Evolutionary conservation across 1,284 basidiomycete genomes (phyloP).

Genomic region (Phenoliferia sp.): DNA sequence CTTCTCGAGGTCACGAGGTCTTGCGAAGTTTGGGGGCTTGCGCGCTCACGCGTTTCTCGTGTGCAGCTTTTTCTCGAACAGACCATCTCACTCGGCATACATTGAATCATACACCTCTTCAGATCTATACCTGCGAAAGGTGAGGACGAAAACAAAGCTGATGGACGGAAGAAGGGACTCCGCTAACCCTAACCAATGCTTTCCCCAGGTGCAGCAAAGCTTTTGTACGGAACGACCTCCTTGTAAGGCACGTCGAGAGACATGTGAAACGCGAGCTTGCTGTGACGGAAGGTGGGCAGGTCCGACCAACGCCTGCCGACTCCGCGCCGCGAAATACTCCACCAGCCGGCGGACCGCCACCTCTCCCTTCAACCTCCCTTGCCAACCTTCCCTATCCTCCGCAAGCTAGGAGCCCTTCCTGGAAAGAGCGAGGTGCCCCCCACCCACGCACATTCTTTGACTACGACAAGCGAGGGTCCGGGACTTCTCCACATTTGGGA

Average conservation of each 20-base stretch:
- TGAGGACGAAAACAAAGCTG: not conserved
- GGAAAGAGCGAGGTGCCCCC: not conserved
- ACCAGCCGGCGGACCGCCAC: not conserved
- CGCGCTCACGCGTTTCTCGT: not conserved
- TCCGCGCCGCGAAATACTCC: not conserved
- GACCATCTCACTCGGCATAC: constrained; percentile 31
- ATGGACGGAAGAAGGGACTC: not conserved
- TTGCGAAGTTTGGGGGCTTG: too few species aligned
- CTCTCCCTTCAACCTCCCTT: not conserved
- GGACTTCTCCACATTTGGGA: too few species aligned
- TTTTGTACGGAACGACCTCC: constrained; percentile 29
- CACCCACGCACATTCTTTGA: too few species aligned
- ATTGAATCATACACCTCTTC: constrained; percentile 28
- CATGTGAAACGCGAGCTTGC: constrained; percentile 24
- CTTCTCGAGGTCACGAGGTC: too few species aligned
- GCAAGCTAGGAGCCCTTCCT: too few species aligned
- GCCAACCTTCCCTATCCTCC: too few species aligned
- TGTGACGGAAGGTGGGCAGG: constrained; percentile 1
- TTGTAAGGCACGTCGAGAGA: constrained; percentile 27
- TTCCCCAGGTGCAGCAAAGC: constrained; percentile 26
- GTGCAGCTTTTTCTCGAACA: constrained; percentile 28
- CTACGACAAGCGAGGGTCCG: too few species aligned
- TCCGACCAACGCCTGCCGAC: not conserved
- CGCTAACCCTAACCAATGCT: not conserved
- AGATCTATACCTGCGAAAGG: constrained; percentile 24